Evolutionary conservation across 179 eudicot species (phyloP).

Genomic region (Actinidia arguta): DNA sequence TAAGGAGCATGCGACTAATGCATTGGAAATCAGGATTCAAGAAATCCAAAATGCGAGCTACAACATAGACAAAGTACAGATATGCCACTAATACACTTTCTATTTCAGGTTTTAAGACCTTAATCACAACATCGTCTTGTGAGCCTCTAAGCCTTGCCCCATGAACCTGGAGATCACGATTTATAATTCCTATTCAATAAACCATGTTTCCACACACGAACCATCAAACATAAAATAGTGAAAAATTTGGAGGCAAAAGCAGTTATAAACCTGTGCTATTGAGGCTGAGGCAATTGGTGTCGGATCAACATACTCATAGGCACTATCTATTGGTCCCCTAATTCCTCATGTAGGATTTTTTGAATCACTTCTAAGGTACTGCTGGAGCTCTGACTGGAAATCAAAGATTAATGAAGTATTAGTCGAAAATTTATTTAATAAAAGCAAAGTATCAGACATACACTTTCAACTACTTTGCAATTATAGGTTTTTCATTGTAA

Average conservation of each 20-base stretch:
- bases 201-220: background rate
- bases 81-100: too few relatives aligned
- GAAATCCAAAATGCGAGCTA: too few relatives aligned
- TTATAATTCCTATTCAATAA: background rate
- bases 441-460: background rate
- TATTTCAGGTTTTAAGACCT: slow-evolving; percentile 97
- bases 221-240: slow-evolving; percentile 1
- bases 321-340: slow-evolving; percentile 84
- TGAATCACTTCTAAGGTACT: slow-evolving; percentile 86
- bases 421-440: background rate
- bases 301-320: slow-evolving; percentile 92
- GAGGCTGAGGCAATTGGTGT: slow-evolving; percentile 98
- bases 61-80: too few relatives aligned
- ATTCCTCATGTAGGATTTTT: slow-evolving; percentile 72
- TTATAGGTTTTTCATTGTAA: background rate
- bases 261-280: slow-evolving; percentile 85
- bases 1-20: too few relatives aligned
- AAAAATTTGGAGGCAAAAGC: background rate
- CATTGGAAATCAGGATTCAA: too few relatives aligned
- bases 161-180: slow-evolving; percentile 72
- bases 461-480: background rate
- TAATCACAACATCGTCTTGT: slow-evolving; percentile 88
- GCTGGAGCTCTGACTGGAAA: slow-evolving; percentile 80
- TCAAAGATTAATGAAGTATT: slow-evolving; percentile 25
- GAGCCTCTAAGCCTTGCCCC: slow-evolving; percentile 90